Evolutionary conservation across 345 rosid species (phyloP).

Genomic region (Citrus trifoliata): DNA sequence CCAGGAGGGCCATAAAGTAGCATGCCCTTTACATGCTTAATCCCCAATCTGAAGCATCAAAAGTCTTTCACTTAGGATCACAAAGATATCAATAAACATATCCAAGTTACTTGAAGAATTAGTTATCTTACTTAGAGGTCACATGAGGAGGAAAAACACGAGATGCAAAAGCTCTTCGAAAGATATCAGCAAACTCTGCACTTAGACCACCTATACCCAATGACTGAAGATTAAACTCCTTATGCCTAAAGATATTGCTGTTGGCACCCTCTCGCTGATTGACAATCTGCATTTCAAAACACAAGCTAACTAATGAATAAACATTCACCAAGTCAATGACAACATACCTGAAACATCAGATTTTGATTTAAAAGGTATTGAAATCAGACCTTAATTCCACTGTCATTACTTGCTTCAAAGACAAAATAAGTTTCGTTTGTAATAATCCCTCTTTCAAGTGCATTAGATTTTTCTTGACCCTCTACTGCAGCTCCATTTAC

Average conservation of each 20-base stretch:
- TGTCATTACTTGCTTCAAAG: conserved; percentile 81
- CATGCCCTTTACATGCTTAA: conserved; percentile 98
- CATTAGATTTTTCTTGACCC: conserved; percentile 56
- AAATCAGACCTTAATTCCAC: conserved; percentile 85
- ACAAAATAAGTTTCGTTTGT: conserved; percentile 68
- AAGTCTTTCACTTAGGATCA: conserved; percentile 17
- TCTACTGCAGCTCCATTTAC: conserved; percentile 80
- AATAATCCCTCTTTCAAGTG: conserved; percentile 83
- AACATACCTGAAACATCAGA: neutral
- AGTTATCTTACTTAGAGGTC: conserved; percentile 64
- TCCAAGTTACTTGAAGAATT: conserved; percentile 14
- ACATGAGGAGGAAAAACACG: conserved; percentile 98
- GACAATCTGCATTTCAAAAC: conserved; percentile 54
- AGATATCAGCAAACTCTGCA: conserved; percentile 98
- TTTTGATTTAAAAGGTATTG: conserved; percentile 1
- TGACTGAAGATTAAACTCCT: conserved; percentile 93
- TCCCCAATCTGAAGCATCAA: conserved; percentile 79
- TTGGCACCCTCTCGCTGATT: conserved; percentile 99
- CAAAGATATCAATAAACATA: conserved; percentile 2
- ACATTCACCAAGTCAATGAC: conserved; percentile 5
- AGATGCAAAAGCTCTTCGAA: conserved; percentile 99
- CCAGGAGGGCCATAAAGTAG: conserved; percentile 98
- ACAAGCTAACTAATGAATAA: conserved; percentile 14
- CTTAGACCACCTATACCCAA: conserved; percentile 98
- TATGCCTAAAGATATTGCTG: conserved; percentile 87